These are phyloP conservation scores for Lipomyces yamanashiensis DNA, from an alignment of 805 yeast species.

Conservation along the genomic window DNA sequence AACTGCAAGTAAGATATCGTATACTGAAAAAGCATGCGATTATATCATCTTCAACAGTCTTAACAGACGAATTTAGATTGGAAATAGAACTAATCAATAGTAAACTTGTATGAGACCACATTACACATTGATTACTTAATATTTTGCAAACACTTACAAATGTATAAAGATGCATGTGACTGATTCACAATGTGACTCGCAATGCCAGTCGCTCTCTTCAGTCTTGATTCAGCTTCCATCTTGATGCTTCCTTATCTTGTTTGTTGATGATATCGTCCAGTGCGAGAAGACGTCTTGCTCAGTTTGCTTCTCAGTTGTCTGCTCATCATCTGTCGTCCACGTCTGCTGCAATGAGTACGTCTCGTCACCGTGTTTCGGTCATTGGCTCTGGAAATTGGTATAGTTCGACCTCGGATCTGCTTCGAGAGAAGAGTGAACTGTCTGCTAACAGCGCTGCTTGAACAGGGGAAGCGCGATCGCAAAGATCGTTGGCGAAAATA, in stretches of 20 bases:
- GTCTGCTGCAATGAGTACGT: constrained; percentile 6
- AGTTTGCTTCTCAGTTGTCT: not conserved
- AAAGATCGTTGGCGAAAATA: constrained; percentile 89
- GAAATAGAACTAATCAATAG: no score
- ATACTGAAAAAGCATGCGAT: no score
- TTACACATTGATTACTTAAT: no score
- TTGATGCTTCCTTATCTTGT: not conserved
- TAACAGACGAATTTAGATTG: no score
- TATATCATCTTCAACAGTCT: no score
- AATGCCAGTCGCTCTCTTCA: not conserved
- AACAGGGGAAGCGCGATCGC: constrained; percentile 90
- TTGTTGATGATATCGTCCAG: not conserved
- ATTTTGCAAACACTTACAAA: no score
- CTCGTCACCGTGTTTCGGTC: constrained; percentile 55
- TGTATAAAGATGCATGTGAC: no score
- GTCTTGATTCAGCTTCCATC: not conserved
- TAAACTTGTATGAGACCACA: no score
- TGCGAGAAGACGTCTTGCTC: constrained; percentile 6
- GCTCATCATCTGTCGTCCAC: constrained; percentile 2
- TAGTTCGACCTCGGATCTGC: constrained; percentile 10
- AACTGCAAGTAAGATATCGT: no score
- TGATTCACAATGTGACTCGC: no score
- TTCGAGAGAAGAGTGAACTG: not conserved
- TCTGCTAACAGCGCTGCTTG: not conserved
- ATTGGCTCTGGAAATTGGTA: constrained; percentile 96